Evolutionary conservation across 306 rosid genomes (phyloP).

Genomic region (Prunus davidiana): DNA sequence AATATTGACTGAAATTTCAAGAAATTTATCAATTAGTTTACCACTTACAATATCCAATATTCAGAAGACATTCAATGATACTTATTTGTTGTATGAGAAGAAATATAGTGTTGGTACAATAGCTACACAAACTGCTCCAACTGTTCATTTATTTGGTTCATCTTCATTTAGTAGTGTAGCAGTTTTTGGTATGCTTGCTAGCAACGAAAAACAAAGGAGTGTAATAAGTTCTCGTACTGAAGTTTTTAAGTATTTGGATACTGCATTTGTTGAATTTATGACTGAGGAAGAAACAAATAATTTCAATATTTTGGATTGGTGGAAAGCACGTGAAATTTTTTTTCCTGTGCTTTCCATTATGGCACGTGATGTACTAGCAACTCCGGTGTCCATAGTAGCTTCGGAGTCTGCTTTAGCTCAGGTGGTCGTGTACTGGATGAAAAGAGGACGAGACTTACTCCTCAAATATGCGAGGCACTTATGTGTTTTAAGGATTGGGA

Average conservation of each 20-base stretch:
- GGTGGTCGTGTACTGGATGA: neutral
- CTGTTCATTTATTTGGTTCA: neutral
- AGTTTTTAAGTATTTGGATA: neutral
- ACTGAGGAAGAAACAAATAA: neutral
- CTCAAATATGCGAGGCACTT: neutral
- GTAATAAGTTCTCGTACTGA: neutral
- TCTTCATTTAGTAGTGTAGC: neutral
- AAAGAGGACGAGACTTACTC: neutral
- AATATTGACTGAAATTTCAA: neutral
- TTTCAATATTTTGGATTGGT: too few relatives aligned
- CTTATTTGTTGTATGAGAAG: too few relatives aligned
- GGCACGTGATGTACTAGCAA: too few relatives aligned
- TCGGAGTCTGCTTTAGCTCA: neutral
- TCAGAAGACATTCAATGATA: too few relatives aligned
- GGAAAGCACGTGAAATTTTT: too few relatives aligned
- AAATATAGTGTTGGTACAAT: neutral
- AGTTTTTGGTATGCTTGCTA: neutral
- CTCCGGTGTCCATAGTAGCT: too few relatives aligned
- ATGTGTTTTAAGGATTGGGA: neutral
- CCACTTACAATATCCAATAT: too few relatives aligned
- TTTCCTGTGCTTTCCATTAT: too few relatives aligned
- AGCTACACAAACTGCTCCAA: neutral
- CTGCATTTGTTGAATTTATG: neutral
- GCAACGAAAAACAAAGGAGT: neutral
- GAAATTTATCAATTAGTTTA: neutral